Percentiles rank a stretch among this genome's conserved stretches.
phyloP scores from a whole-genome alignment of 1,284 basidiomycete genomes.

The Microbotryum silenes-acaulis region DNA sequence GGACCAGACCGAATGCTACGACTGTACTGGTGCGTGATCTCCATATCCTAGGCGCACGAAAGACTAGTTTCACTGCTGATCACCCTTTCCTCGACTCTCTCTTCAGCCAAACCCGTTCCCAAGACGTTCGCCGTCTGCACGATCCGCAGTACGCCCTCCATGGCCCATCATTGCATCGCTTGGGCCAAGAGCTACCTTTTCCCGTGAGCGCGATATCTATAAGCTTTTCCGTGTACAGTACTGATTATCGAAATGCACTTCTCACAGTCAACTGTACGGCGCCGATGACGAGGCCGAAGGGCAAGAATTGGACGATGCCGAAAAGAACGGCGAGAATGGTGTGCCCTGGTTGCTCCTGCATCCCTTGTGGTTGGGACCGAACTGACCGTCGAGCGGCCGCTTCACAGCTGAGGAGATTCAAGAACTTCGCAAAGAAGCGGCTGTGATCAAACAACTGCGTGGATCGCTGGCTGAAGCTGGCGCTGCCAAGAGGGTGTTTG shows the following conservation, averaged over 20 bases:
- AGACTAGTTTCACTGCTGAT: constrained; percentile 37
- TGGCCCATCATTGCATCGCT: constrained; percentile 97
- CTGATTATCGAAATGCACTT: background rate
- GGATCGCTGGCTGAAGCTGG: constrained; percentile 44
- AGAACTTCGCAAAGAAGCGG: constrained; percentile 76
- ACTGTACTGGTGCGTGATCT: constrained; percentile 49
- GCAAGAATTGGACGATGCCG: constrained; percentile 72
- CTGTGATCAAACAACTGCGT: constrained; percentile 76
- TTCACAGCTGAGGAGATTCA: constrained; percentile 79
- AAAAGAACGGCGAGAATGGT: constrained; percentile 82
- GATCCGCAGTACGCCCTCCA: constrained; percentile 92
- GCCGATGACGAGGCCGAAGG: constrained; percentile 68
- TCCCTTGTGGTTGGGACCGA: background rate
- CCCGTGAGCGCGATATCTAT: constrained; percentile 52
- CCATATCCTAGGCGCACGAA: background rate
- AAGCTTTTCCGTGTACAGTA: background rate
- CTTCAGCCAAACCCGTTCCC: constrained; percentile 70
- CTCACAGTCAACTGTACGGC: constrained; percentile 84
- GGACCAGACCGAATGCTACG: constrained; percentile 84
- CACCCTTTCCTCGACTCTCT: background rate
- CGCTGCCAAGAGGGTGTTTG: constrained; percentile 66
- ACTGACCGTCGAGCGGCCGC: background rate
- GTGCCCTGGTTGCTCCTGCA: constrained; percentile 25
- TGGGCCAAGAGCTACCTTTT: constrained; percentile 99
- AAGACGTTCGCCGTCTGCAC: constrained; percentile 98